Conservation (phyloP, 768 basidiomycete species). For the Fomitopsis serialis region DNA sequence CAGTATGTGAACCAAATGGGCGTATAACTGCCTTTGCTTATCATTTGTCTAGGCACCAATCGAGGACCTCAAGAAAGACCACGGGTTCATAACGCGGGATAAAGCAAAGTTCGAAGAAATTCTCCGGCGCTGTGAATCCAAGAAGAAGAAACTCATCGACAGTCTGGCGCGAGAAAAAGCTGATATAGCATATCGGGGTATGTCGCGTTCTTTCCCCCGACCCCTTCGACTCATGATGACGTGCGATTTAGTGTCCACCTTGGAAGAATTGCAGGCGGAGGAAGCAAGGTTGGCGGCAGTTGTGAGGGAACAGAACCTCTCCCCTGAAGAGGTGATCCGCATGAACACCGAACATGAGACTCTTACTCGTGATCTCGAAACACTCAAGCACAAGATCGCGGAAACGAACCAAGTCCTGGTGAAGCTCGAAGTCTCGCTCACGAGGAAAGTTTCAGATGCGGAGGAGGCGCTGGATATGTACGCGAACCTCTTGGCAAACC, state of each 20-base stretch:
- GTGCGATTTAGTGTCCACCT: conserved; percentile 42
- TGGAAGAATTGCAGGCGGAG: conserved; percentile 62
- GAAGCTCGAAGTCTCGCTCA: conserved; percentile 78
- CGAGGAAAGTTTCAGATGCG: conserved; percentile 72
- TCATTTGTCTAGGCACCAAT: conserved; percentile 38
- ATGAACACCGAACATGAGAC: conserved; percentile 90
- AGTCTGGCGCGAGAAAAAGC: conserved; percentile 63
- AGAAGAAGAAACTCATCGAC: conserved; percentile 63
- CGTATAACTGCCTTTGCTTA: not conserved
- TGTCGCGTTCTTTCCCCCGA: conserved; percentile 10
- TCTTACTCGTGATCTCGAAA: conserved; percentile 66
- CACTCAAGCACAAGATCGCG: conserved; percentile 68
- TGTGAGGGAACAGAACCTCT: conserved; percentile 84
- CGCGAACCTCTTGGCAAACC: conserved; percentile 62
- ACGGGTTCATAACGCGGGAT: conserved; percentile 64
- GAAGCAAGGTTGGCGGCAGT: conserved; percentile 55
- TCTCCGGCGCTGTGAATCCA: conserved; percentile 60
- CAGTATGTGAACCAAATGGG: conserved; percentile 33
- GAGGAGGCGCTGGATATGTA: conserved; percentile 83
- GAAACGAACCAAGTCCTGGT: conserved; percentile 71
- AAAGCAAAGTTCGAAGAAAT: conserved; percentile 75
- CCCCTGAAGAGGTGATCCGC: conserved; percentile 83
- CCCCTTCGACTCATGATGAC: not conserved
- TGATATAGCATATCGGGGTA: conserved; percentile 55
- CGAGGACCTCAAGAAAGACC: conserved; percentile 54